These are phyloP conservation scores for Thelephora terrestris DNA, from an alignment of 1,284 basidiomycete genomes.

Conservation along the genomic window DNA sequence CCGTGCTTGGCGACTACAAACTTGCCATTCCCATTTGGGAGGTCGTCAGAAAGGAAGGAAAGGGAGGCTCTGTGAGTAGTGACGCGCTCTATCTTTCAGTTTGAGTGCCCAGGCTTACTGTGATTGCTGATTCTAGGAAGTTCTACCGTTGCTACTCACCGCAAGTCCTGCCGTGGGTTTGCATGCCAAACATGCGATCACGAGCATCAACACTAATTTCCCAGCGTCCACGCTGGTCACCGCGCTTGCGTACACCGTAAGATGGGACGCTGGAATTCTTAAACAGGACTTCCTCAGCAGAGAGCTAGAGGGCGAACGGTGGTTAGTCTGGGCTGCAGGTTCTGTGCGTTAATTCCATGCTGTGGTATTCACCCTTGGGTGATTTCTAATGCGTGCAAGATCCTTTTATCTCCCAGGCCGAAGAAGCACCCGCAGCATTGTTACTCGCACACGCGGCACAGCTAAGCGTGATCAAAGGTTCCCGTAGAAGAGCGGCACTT, in stretches of 20 bases:
- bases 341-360: slow-evolving; percentile 39
- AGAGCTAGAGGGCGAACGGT: slow-evolving; percentile 61
- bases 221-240: slow-evolving; percentile 53
- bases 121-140: slow-evolving; percentile 37
- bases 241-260: slow-evolving; percentile 53
- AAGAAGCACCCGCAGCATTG: slow-evolving; percentile 68
- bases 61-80: slow-evolving; percentile 57
- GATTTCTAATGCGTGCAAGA: slow-evolving; percentile 11
- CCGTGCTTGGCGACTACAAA: slow-evolving; percentile 85
- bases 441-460: slow-evolving; percentile 68
- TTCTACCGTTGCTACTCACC: slow-evolving; percentile 58
- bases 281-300: slow-evolving; percentile 44
- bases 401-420: slow-evolving; percentile 40
- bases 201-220: slow-evolving; percentile 24
- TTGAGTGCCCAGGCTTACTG: neutral
- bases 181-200: slow-evolving; percentile 53
- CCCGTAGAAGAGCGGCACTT: slow-evolving; percentile 52
- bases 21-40: slow-evolving; percentile 86
- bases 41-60: slow-evolving; percentile 67
- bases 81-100: slow-evolving; percentile 4
- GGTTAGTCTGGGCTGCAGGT: slow-evolving; percentile 73
- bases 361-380: neutral
- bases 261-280: slow-evolving; percentile 64
- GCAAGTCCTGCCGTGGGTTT: slow-evolving; percentile 50
- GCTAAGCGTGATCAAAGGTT: slow-evolving; percentile 47